phyloP scores from a whole-genome alignment of 768 basidiomycete genomes.

The Kwoniella sp. region DNA sequence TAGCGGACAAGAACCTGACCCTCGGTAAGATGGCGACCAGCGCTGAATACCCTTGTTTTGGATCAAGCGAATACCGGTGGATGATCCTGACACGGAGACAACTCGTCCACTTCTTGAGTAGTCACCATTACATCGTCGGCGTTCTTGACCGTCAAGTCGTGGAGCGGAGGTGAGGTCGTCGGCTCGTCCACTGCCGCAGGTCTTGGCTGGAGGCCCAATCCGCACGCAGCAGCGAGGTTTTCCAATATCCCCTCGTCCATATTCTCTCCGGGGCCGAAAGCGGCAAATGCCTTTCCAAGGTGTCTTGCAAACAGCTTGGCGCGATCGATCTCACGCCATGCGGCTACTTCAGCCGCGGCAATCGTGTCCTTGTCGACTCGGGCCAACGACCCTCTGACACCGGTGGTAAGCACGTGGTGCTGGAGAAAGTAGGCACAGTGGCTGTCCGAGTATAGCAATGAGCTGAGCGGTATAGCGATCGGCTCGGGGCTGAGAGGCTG shows the following conservation, averaged over 20 bases:
- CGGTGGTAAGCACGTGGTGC: slow-evolving; percentile 23
- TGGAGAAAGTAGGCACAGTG: slow-evolving; percentile 33
- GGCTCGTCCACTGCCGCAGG: too few relatives aligned
- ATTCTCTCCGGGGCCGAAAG: neutral
- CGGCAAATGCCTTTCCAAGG: slow-evolving; percentile 27
- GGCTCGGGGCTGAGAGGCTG: neutral
- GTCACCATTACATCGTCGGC: neutral
- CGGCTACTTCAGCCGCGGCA: slow-evolving; percentile 31
- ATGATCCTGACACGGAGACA: too few relatives aligned
- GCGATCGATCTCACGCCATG: slow-evolving; percentile 31
- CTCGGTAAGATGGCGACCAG: too few relatives aligned
- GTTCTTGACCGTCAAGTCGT: neutral
- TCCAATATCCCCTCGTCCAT: slow-evolving; percentile 18
- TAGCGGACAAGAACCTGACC: too few relatives aligned
- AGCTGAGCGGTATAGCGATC: slow-evolving; percentile 25
- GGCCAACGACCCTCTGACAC: neutral
- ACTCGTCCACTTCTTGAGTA: too few relatives aligned
- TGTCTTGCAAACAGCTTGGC: slow-evolving; percentile 25
- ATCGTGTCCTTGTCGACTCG: neutral
- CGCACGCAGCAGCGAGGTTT: slow-evolving; percentile 19
- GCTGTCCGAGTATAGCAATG: slow-evolving; percentile 23
- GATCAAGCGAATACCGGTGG: too few relatives aligned
- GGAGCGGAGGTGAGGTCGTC: too few relatives aligned
- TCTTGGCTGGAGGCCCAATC: slow-evolving; percentile 7
- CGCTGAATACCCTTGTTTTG: too few relatives aligned